Evolutionary conservation across 257 asterid species (phyloP), one percentile per base, ranked within the genome.

Genomic region (Przewalskia tangutica): DNA sequence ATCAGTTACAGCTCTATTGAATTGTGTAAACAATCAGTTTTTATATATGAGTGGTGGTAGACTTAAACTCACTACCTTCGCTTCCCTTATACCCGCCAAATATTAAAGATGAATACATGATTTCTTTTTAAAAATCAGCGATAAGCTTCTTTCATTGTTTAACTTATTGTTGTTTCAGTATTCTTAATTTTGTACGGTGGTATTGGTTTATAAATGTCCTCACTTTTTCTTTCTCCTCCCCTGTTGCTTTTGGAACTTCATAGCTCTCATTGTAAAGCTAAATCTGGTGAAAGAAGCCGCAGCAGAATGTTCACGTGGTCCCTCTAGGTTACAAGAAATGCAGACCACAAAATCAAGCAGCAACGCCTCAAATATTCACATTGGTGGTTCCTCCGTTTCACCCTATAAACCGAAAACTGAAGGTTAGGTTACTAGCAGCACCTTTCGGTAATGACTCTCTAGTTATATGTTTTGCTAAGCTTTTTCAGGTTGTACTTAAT

Each of bases 251-350:
- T 17, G 66, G 76, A 76, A 83, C 42, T 3, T 55, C 16, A 54
- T 80, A 88, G 90, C 88, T 79, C 65, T 88, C 65, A 16, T 56
- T 14, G 59, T 82, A 44, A 88, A 81, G 86, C 77, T 80, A 17
- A 66, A 66, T 8, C 34, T 77, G 84, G 84, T 46, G 34, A 78
- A 81, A 7, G 38, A 40, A 63, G 46, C 34, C 6, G 54, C 54
- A 27, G 42, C 53, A 70, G 79, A 81, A 51, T 65, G 50, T 16
- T 54, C 14, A 13, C 40, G 16, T 36, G 8, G 55, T 20, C 14
- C 81, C 38, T 63, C 86, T 38, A 51, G 78, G 63, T 38, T 77
- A 76, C 48, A 36, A 27, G 82, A 63, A 36, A 60, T 18, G 50
- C 70, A 65, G 36, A 63, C 36, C 0, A 2, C 27, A n/a, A 78